phyloP scores from a whole-genome alignment of 257 asterid genomes.

The Nicotiana undulata region DNA sequence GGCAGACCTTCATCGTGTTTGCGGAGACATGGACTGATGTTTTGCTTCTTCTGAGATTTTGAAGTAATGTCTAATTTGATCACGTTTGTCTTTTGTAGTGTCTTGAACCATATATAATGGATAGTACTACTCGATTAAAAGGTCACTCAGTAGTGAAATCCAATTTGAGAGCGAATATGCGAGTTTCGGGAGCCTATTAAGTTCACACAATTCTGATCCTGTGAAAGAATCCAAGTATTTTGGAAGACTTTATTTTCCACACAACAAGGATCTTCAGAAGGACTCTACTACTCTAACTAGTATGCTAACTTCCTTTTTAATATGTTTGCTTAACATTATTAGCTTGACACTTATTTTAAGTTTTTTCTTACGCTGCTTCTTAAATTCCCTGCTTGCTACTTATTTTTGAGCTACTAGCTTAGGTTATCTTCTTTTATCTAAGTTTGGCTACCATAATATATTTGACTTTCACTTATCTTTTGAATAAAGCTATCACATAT shows the following conservation, averaged over 20 bases:
- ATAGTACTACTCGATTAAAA: slow-evolving; percentile 45
- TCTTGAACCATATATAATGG: slow-evolving; percentile 76
- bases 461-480: slow-evolving; percentile 17
- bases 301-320: slow-evolving; percentile 30
- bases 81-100: slow-evolving; percentile 50
- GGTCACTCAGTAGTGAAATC: slow-evolving; percentile 55
- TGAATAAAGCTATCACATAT: slow-evolving; percentile 53
- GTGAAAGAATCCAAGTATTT: slow-evolving; percentile 66
- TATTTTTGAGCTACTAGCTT: slow-evolving; percentile 4
- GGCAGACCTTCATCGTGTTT: too few species aligned
- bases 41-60: slow-evolving; percentile 14
- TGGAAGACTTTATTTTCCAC: slow-evolving; percentile 55
- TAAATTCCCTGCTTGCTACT: not conserved
- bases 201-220: slow-evolving; percentile 64
- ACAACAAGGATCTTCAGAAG: slow-evolving; percentile 56
- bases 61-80: slow-evolving; percentile 17
- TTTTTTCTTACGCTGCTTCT: not conserved
- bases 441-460: slow-evolving; percentile 6
- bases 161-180: slow-evolving; percentile 48
- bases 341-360: not conserved
- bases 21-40: too few species aligned
- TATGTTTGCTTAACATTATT: slow-evolving; percentile 12
- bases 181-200: slow-evolving; percentile 68
- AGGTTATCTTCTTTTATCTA: not conserved
- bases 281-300: slow-evolving; percentile 67